Evolutionary conservation across 257 asterid species (phyloP).

Genomic region (Capsicum baccatum): DNA sequence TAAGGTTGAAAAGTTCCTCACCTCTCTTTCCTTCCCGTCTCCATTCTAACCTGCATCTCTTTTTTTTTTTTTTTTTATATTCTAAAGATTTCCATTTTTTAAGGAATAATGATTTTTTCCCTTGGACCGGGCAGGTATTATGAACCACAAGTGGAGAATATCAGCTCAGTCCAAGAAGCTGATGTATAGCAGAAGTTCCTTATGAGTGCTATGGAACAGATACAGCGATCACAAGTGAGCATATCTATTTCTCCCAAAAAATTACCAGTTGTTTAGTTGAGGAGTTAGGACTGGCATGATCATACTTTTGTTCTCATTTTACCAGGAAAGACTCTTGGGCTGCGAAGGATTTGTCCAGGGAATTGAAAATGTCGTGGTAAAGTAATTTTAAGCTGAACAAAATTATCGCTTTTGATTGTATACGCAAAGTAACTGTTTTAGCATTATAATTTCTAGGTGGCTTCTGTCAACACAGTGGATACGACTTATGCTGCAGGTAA

Average conservation of each 20-base stretch:
- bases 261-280: no score
- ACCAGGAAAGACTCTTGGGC: slow-evolving; percentile 55
- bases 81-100: neutral
- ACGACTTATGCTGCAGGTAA: slow-evolving; percentile 30
- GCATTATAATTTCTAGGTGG: slow-evolving; percentile 32
- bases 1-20: slow-evolving; percentile 49
- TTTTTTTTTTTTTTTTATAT: neutral
- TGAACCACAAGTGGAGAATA: slow-evolving; percentile 52
- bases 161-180: slow-evolving; percentile 56
- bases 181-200: slow-evolving; percentile 62
- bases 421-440: neutral
- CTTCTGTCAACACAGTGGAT: slow-evolving; percentile 35
- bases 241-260: neutral
- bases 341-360: slow-evolving; percentile 28
- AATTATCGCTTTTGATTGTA: neutral
- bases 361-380: slow-evolving; percentile 48
- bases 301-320: slow-evolving; percentile 4
- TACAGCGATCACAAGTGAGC: slow-evolving; percentile 51
- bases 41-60: neutral
- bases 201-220: slow-evolving; percentile 48
- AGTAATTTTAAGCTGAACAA: neutral
- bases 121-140: slow-evolving; percentile 40
- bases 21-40: neutral
- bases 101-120: neutral
- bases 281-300: neutral